Evolutionary conservation across 345 rosid species (phyloP).

Genomic region (Heritiera fomes): DNA sequence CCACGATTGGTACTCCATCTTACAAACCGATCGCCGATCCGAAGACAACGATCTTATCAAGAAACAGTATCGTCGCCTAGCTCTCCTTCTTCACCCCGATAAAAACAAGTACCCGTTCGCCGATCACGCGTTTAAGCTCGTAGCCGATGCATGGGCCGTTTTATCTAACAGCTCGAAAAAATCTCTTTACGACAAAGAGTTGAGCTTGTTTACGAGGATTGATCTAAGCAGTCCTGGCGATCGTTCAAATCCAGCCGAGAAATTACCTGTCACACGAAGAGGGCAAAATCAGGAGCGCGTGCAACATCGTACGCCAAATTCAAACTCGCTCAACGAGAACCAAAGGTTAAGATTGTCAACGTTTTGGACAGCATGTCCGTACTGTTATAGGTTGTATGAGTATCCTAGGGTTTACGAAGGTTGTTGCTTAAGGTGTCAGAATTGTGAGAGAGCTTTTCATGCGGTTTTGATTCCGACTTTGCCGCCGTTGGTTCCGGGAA

Average conservation of each 20-base stretch:
- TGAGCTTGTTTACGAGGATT: conserved; percentile 54
- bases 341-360: conserved; percentile 42
- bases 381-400: conserved; percentile 77
- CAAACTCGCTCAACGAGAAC: conserved; percentile 2
- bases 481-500: conserved; percentile 80
- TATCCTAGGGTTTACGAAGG: conserved; percentile 74
- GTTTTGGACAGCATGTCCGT: conserved; percentile 95
- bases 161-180: conserved; percentile 61
- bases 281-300: conserved; percentile 8
- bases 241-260: conserved; percentile 16
- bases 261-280: conserved; percentile 50
- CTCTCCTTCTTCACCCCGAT: conserved; percentile 88
- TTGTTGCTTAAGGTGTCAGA: conserved; percentile 79
- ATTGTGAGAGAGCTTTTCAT: conserved; percentile 73
- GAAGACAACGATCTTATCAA: conserved; percentile 64
- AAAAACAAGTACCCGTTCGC: conserved; percentile 72
- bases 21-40: conserved; percentile 60
- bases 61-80: conserved; percentile 80
- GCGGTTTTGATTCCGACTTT: conserved; percentile 53
- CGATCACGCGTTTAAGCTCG: conserved; percentile 82
- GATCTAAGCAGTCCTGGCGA: conserved; percentile 42
- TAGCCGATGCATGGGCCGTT: conserved; percentile 81
- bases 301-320: not conserved
- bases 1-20: conserved; percentile 79
- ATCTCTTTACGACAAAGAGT: conserved; percentile 55